phyloP scores from a whole-genome alignment of 805 yeast species.

The Cyberlindnera meyerae region DNA sequence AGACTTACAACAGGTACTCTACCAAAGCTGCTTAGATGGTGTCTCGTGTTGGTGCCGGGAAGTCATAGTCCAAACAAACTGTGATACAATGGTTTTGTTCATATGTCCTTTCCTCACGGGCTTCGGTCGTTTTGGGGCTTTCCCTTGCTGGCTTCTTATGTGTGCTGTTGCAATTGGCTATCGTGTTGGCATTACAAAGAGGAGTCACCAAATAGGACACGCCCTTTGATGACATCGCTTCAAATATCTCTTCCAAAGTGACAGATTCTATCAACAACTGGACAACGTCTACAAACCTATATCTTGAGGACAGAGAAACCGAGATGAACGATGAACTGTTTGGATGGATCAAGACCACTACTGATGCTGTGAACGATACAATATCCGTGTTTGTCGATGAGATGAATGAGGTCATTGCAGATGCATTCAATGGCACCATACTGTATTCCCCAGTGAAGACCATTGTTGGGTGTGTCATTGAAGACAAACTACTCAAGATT shows the following conservation, averaged over 20 bases:
- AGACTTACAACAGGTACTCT: constrained; percentile 22
- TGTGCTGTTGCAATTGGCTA: constrained; percentile 47
- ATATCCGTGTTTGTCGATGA: constrained; percentile 48
- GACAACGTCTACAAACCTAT: constrained; percentile 52
- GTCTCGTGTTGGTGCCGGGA: constrained; percentile 8
- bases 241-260: constrained; percentile 20
- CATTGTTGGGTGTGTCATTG: constrained; percentile 75
- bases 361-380: constrained; percentile 56
- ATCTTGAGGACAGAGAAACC: constrained; percentile 43
- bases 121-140: constrained; percentile 45
- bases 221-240: constrained; percentile 14
- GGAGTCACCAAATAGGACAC: constrained; percentile 11
- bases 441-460: constrained; percentile 57
- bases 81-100: constrained; percentile 34
- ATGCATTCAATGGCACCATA: constrained; percentile 64
- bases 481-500: constrained; percentile 59
- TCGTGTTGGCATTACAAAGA: constrained; percentile 33
- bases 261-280: constrained; percentile 38
- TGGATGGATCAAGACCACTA: constrained; percentile 57
- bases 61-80: constrained; percentile 10
- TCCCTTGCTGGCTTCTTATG: constrained; percentile 54
- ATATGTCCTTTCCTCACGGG: constrained; percentile 47
- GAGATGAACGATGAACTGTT: constrained; percentile 59
- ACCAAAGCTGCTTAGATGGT: constrained; percentile 17
- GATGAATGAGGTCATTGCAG: constrained; percentile 55